Conservation (phyloP, 352 stramenopile genomes). For the Globisporangium yorkense region DNA sequence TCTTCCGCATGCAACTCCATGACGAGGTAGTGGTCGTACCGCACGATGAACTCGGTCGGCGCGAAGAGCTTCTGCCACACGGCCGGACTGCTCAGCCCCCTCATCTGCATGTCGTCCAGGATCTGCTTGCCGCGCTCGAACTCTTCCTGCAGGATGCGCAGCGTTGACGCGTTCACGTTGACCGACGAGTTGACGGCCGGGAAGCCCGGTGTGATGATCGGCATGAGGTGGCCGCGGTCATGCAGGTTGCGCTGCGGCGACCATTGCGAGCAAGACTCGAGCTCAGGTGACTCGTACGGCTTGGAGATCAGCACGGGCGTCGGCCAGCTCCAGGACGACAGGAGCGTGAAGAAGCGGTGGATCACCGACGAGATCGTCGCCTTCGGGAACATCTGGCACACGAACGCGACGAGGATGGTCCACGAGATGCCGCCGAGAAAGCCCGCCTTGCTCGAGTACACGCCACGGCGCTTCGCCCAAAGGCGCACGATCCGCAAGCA, state of each 20-base stretch:
- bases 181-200: constrained; percentile 79
- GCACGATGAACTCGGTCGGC: constrained; percentile 71
- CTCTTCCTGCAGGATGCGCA: constrained; percentile 70
- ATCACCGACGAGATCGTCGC: constrained; percentile 64
- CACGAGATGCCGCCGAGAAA: constrained; percentile 82
- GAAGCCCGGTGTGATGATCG: constrained; percentile 84
- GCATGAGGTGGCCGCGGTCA: constrained; percentile 80
- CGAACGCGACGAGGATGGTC: constrained; percentile 80
- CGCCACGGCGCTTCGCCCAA: constrained; percentile 64
- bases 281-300: constrained; percentile 35
- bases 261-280: constrained; percentile 50
- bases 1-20: constrained; percentile 49
- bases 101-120: constrained; percentile 61
- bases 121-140: constrained; percentile 68
- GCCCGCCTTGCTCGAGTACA: constrained; percentile 84
- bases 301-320: constrained; percentile 73
- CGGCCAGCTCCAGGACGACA: constrained; percentile 77
- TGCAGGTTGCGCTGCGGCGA: constrained; percentile 65
- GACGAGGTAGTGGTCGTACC: constrained; percentile 79
- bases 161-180: constrained; percentile 77
- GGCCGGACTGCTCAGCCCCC: constrained; percentile 55
- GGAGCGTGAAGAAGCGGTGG: constrained; percentile 76
- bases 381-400: constrained; percentile 85
- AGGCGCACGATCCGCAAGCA: constrained; percentile 69
- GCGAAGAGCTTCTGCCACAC: constrained; percentile 76